Conservation (phyloP, 441 rosid species). For the Dalechampia spathulata region DNA sequence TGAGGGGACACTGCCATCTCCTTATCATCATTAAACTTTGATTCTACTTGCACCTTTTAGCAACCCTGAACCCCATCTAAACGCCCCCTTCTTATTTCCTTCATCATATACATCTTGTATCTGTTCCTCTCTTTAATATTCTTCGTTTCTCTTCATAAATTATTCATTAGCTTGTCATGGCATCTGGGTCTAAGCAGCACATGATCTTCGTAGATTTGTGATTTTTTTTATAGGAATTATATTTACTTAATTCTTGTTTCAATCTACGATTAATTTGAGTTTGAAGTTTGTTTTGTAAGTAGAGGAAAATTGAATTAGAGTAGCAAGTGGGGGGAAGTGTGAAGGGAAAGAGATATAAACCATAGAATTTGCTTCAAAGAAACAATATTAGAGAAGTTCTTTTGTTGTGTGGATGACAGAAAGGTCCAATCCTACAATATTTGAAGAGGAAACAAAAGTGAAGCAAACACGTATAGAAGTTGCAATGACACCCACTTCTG, state of each 20-base stretch:
- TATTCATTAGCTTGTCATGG: too few species aligned
- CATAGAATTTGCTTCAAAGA: slow-evolving; percentile 23
- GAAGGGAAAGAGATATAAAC: neutral
- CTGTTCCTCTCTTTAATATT: too few species aligned
- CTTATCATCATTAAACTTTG: slow-evolving; percentile 40
- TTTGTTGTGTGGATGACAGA: slow-evolving; percentile 21
- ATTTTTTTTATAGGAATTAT: too few species aligned
- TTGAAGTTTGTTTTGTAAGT: too few species aligned
- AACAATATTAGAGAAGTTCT: neutral
- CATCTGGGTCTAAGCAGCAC: too few species aligned
- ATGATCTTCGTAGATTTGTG: too few species aligned
- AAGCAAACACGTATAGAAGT: neutral
- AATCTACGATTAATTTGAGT: too few species aligned
- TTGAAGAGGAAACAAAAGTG: neutral
- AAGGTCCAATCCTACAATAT: slow-evolving; percentile 10
- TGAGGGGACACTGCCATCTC: slow-evolving; percentile 33
- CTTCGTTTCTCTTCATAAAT: too few species aligned
- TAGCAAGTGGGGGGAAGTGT: neutral
- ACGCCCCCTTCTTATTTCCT: neutral
- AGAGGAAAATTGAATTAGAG: neutral
- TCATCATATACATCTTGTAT: too few species aligned
- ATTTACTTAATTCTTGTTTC: too few species aligned
- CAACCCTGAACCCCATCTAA: slow-evolving; percentile 1
- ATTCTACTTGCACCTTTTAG: slow-evolving; percentile 17
- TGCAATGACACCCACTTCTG: neutral